These are phyloP conservation scores for Limnanthes douglasii DNA, from an alignment of 345 rosid species.

Conservation along the genomic window DNA sequence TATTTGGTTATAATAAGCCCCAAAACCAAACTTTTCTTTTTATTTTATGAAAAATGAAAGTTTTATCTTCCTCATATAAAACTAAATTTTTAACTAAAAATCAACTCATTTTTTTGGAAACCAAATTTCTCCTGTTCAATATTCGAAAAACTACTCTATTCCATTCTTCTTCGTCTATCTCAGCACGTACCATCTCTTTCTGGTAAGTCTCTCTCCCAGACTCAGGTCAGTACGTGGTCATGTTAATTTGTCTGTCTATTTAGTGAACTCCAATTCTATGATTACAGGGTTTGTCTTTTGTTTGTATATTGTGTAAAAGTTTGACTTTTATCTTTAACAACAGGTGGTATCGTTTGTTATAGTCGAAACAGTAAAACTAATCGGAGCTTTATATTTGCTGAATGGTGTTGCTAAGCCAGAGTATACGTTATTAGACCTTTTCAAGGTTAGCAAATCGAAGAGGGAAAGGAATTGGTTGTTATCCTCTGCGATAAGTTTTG, in stretches of 20 bases:
- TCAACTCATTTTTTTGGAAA: too few species aligned
- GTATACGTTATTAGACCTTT: conserved; percentile 19
- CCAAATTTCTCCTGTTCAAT: too few species aligned
- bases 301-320: background rate
- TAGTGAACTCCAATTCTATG: too few species aligned
- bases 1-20: too few species aligned
- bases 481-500: conserved; percentile 53
- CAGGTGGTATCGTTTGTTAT: conserved; percentile 50
- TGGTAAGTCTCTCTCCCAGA: conserved; percentile 68
- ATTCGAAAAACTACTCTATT: too few species aligned
- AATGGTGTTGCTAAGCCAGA: conserved; percentile 30
- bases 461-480: conserved; percentile 43
- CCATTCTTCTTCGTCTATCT: too few species aligned
- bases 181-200: too few species aligned
- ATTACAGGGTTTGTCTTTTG: background rate
- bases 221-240: conserved; percentile 20
- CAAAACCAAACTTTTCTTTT: too few species aligned
- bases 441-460: conserved; percentile 11
- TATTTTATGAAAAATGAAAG: too few species aligned
- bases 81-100: too few species aligned
- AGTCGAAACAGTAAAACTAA: conserved; percentile 42
- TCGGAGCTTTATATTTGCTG: conserved; percentile 37
- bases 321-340: conserved; percentile 5
- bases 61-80: too few species aligned
- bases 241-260: too few species aligned